These are phyloP conservation scores for Teratosphaeria epicoccoides DNA, from an alignment of 2,329 filamentous ascomycete species.

Conservation along the genomic window DNA sequence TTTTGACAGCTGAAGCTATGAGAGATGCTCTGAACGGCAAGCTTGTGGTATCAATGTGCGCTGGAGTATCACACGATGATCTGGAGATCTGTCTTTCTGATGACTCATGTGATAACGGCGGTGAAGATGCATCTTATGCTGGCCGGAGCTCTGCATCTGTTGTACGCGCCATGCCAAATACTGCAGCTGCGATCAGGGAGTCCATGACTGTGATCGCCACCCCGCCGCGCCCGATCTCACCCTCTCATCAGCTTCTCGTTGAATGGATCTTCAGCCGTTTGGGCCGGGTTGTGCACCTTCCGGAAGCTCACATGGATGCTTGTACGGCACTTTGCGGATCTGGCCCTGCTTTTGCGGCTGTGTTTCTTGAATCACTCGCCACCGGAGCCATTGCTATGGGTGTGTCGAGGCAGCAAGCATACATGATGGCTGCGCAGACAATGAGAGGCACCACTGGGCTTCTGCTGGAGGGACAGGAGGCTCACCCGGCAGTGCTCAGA, in stretches of 20 bases:
- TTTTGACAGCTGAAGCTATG: constrained; percentile 60
- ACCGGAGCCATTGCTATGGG: constrained; percentile 74
- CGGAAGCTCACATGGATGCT: constrained; percentile 58
- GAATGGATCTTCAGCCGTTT: constrained; percentile 69
- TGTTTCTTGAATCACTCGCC: constrained; percentile 64
- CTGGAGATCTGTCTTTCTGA: constrained; percentile 31
- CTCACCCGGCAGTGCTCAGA: constrained; percentile 59
- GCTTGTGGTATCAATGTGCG: constrained; percentile 69
- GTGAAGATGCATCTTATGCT: not conserved
- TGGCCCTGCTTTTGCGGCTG: constrained; percentile 64
- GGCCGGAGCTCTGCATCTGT: constrained; percentile 28
- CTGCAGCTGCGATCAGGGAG: constrained; percentile 65
- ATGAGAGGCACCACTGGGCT: constrained; percentile 64
- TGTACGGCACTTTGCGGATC: constrained; percentile 64
- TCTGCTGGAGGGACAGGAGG: constrained; percentile 45
- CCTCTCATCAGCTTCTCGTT: constrained; percentile 47
- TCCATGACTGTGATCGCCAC: constrained; percentile 69
- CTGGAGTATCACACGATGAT: constrained; percentile 61
- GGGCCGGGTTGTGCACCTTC: constrained; percentile 58
- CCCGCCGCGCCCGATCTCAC: constrained; percentile 39
- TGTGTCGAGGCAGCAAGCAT: constrained; percentile 59
- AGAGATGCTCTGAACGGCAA: constrained; percentile 64
- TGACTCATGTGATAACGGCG: no score
- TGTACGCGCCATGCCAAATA: constrained; percentile 77
- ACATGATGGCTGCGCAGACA: constrained; percentile 67